Evolutionary conservation across 352 stramenopile species (phyloP).

Genomic region (Phytophthora citricola): DNA sequence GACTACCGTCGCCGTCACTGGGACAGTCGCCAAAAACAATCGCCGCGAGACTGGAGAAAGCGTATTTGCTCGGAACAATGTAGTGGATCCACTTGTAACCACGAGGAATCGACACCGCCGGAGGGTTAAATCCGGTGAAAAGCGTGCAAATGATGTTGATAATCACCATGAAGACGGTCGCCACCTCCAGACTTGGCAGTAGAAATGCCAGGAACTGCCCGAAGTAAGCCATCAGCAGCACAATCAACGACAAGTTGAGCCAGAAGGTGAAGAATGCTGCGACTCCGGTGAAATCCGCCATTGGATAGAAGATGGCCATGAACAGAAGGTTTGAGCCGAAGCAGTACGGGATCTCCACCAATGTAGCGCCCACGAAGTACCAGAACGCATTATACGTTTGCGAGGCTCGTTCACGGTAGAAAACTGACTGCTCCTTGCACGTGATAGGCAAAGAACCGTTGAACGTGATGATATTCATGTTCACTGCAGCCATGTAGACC

Average conservation of each 20-base stretch:
- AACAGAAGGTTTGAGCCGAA: conserved; percentile 58
- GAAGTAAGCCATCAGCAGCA: conserved; percentile 58
- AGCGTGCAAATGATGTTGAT: conserved; percentile 44
- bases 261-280: conserved; percentile 51
- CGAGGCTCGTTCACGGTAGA: conserved; percentile 65
- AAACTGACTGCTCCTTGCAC: conserved; percentile 77
- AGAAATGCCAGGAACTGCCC: conserved; percentile 45
- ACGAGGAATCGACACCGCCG: conserved; percentile 29
- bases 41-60: conserved; percentile 32
- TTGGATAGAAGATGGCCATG: conserved; percentile 58
- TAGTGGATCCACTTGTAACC: conserved; percentile 49
- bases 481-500: conserved; percentile 75
- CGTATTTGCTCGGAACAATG: conserved; percentile 42
- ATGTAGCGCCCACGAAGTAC: conserved; percentile 72
- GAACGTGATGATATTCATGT: conserved; percentile 74
- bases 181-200: conserved; percentile 39
- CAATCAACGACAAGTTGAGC: conserved; percentile 44
- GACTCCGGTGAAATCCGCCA: conserved; percentile 48
- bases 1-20: conserved; percentile 8
- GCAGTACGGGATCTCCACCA: conserved; percentile 87
- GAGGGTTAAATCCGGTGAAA: conserved; percentile 50
- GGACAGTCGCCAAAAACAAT: conserved; percentile 42
- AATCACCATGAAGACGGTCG: conserved; percentile 31
- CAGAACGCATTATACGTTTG: conserved; percentile 81
- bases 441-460: conserved; percentile 68